Evolutionary conservation across 2,329 filamentous ascomycete species (phyloP), one percentile per base, ranked within the genome.

Genomic region (Fusarium albosuccineum): DNA sequence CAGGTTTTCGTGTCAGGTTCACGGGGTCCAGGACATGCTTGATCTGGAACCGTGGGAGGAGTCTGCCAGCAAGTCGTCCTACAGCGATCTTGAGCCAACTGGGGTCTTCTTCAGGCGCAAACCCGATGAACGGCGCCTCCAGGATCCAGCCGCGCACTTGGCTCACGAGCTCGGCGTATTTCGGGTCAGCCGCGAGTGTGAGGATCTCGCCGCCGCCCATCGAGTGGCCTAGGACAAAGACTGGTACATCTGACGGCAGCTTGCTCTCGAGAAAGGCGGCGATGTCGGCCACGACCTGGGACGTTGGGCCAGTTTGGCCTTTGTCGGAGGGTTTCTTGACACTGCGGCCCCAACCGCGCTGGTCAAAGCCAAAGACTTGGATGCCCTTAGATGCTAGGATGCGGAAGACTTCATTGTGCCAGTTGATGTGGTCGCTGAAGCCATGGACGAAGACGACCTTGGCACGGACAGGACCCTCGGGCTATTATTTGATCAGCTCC

Each of bases 161-260:
- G 36, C 80, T 76, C 41, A 88, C 83, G 11, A 92, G 76, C 14
- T 87, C 84, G 42, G 80, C 79, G 75, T 88, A 85, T 57, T 77
- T 62, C 1, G 82, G 76, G 55, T 85, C 81, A 57, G 81, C 84
- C 26, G 85, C 85, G 22, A 91, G 77, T 42, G 87, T 89, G 9
- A 97, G 81, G 6, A 89, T 86, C 78, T 97, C 86, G 26, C 89
- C 92, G 61, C 94, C 94, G 68, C 94, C 94, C 93, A 97, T 97
- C 22, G 91, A 94, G 79, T 97, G 93, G 54, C 94, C 94, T 82
- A 96, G 89, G 17, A 97, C 85, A 79, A 97, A 97, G 14, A 97
- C 75, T 0, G 93, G 93, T 36, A 83, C 80, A 5, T 78, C 73
- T 26, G 78, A 77, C 9, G 84, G 84, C 6, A 90, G 80, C 65